Evolutionary conservation across 176 grass and related monocot genomes (phyloP), one percentile per base, ranked within the genome.

Genomic region (Oryza australiensis): DNA sequence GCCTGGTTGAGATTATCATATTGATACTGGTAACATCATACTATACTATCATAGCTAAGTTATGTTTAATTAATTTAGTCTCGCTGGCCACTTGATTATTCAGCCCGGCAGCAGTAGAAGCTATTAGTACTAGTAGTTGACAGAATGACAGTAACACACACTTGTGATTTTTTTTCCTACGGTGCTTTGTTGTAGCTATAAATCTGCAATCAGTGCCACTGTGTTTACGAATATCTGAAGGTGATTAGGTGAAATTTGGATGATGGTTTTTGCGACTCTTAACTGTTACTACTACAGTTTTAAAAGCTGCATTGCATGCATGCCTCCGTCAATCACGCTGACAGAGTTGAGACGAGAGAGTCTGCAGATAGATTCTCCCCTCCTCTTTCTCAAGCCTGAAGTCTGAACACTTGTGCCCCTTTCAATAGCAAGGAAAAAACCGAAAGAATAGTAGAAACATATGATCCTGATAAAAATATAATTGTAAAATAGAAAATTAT

Each of bases 251-350:
- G 46, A 49, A 45, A 3, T 14, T 46, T 46, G 13, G 13, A 9
- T 46, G 34, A 14, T 27, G 48, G 23, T 62, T 45, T 65, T 45
- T 30, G 16, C 18, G 1, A n/a, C 51, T 7, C 51, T 55, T 55
- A 55, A 37, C 8, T 37, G 7, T 55, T 49, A n/a, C n/a, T n/a
- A n/a, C n/a, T n/a, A 8, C 49, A 55, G 49, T 55, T 55, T 48
- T 0, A 48, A 48, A 45, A 12, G 42, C 12, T 55, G 49, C 49
- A 3, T n/a, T 33, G 76, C 76, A 13, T 46, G 37, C 12, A 26
- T 74, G 81, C 20, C 83, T 45, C 74, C 83, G 35, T 32, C 37
- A 65, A 85, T 85, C 53, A 43, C 82, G 74, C 72, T 69, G 73
- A 45, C 73, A 60, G 1, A 33, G 2, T 33, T 7, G 49, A 55